Percentiles rank a stretch among this genome's conserved stretches.
phyloP scores from a whole-genome alignment of 1,284 basidiomycete genomes.

The Takashimella koratensis region DNA sequence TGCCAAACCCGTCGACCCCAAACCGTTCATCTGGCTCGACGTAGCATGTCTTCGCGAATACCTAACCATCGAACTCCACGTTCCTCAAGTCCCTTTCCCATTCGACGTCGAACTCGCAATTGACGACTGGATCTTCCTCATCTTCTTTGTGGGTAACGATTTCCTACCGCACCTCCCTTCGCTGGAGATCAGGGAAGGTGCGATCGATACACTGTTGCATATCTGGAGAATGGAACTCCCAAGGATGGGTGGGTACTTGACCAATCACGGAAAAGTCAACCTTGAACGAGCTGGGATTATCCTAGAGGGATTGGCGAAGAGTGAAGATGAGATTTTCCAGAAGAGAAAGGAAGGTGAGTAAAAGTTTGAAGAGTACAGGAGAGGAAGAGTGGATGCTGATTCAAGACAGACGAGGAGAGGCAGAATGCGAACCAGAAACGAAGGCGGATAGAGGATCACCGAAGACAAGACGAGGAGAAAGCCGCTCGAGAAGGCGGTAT shows the following conservation, averaged over 20 bases:
- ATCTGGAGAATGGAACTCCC: slow-evolving; percentile 94
- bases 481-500: slow-evolving; percentile 15
- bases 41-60: slow-evolving; percentile 94
- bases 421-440: slow-evolving; percentile 86
- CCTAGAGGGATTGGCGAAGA: slow-evolving; percentile 83
- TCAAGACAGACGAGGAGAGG: slow-evolving; percentile 74
- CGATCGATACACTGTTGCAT: slow-evolving; percentile 90
- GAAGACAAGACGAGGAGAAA: slow-evolving; percentile 51
- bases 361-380: too few species aligned
- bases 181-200: slow-evolving; percentile 97
- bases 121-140: slow-evolving; percentile 99
- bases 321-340: slow-evolving; percentile 95
- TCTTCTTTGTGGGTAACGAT: slow-evolving; percentile 99
- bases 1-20: slow-evolving; percentile 68
- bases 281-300: slow-evolving; percentile 86
- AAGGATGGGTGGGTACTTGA: slow-evolving; percentile 94
- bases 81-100: slow-evolving; percentile 72
- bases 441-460: slow-evolving; percentile 71
- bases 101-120: slow-evolving; percentile 95
- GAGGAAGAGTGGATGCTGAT: too few species aligned
- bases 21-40: slow-evolving; percentile 99
- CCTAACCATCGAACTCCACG: slow-evolving; percentile 88
- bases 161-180: slow-evolving; percentile 97
- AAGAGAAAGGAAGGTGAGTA: slow-evolving; percentile 81
- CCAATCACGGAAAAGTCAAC: slow-evolving; percentile 88